phyloP scores from a whole-genome alignment of 768 basidiomycete species.

The Leccinellum albellum region DNA sequence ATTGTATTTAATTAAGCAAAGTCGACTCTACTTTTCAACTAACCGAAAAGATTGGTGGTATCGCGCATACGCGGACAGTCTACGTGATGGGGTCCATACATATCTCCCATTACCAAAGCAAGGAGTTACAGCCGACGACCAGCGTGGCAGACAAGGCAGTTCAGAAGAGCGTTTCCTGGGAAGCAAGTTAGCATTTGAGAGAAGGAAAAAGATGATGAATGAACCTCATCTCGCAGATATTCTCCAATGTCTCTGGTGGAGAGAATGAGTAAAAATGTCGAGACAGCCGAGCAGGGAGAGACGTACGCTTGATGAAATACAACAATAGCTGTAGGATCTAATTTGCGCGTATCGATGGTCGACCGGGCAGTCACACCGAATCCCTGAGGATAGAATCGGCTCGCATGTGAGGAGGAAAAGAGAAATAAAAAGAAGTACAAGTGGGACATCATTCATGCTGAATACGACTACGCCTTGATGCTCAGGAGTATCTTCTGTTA shows the following conservation, averaged over 20 bases:
- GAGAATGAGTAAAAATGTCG: constrained; percentile 5
- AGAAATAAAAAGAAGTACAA: constrained; percentile 47
- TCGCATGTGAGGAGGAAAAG: constrained; percentile 1
- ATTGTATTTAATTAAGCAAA: constrained; percentile 1
- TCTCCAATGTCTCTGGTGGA: constrained; percentile 86
- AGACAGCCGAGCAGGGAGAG: background rate
- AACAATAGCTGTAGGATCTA: constrained; percentile 95
- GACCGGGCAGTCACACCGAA: constrained; percentile 97
- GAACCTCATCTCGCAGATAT: constrained; percentile 93
- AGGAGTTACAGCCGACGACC: constrained; percentile 8
- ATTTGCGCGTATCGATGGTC: constrained; percentile 92
- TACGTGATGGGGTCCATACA: constrained; percentile 7
- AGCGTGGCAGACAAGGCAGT: background rate
- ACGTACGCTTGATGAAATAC: constrained; percentile 95
- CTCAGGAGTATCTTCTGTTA: constrained; percentile 98
- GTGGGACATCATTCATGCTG: constrained; percentile 91
- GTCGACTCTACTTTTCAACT: constrained; percentile 31
- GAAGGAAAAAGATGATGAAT: constrained; percentile 8
- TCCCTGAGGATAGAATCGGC: constrained; percentile 50
- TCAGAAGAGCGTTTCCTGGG: constrained; percentile 78
- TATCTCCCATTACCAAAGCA: constrained; percentile 19
- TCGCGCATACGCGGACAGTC: constrained; percentile 1
- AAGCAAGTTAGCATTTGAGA: constrained; percentile 12
- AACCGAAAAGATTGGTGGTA: constrained; percentile 7
- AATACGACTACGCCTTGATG: constrained; percentile 97